These are phyloP conservation scores for Zychaea mexicana DNA, from an alignment of 371 early-diverging fungal genomes.

Conservation along the genomic window DNA sequence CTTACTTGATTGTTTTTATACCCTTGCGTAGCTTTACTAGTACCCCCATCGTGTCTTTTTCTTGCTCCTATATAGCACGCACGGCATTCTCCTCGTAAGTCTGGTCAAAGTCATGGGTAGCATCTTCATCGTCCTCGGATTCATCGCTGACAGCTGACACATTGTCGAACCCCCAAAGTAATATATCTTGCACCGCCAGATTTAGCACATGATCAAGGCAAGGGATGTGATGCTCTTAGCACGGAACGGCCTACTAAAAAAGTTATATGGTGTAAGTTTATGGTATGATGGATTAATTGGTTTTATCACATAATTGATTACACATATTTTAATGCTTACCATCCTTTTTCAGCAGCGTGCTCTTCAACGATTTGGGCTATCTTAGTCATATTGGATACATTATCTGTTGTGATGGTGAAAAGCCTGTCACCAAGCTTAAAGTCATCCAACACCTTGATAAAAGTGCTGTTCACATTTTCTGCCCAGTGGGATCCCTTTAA, in stretches of 20 bases:
- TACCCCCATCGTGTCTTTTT: neutral
- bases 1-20: constrained; percentile 19
- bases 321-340: neutral
- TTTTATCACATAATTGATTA: neutral
- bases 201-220: constrained; percentile 27
- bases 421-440: neutral
- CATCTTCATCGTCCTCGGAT: neutral
- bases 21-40: constrained; percentile 19
- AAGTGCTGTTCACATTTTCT: neutral
- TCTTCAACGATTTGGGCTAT: neutral
- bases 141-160: neutral
- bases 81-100: neutral
- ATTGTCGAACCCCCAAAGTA: constrained; percentile 12
- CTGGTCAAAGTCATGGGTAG: too few species aligned
- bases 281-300: neutral
- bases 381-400: neutral
- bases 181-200: constrained; percentile 24
- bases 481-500: neutral
- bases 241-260: neutral
- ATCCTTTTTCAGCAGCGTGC: neutral
- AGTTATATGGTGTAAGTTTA: neutral
- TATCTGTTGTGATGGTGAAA: constrained; percentile 1
- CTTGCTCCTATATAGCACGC: too few species aligned
- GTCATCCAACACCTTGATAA: neutral
- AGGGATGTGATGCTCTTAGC: constrained; percentile 11